Conservation (phyloP, 75 land plant species). For the Cunninghamia lanceolata region DNA sequence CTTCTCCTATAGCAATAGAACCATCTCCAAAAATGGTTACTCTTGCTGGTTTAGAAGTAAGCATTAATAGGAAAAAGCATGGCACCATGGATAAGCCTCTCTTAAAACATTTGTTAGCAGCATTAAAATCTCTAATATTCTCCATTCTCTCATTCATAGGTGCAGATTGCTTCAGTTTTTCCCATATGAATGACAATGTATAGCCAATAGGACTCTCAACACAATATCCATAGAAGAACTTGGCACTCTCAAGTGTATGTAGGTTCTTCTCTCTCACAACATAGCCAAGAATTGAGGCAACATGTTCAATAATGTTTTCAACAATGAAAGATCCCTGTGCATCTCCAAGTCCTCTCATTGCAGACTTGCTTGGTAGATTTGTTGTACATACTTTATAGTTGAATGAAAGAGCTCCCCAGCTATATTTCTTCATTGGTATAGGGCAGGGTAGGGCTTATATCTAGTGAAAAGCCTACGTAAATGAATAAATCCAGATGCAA, state of each 20-base stretch:
- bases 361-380: slow-evolving; percentile 60
- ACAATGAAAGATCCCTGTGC: slow-evolving; percentile 78
- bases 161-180: slow-evolving; percentile 34
- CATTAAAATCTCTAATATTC: slow-evolving; percentile 44
- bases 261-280: slow-evolving; percentile 49
- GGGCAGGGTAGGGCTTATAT: slow-evolving; percentile 53
- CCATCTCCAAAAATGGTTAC: slow-evolving; percentile 79
- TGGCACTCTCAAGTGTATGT: slow-evolving; percentile 56
- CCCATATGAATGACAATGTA: slow-evolving; percentile 58
- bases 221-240: slow-evolving; percentile 27
- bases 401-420: too few species aligned
- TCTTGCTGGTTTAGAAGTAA: slow-evolving; percentile 57
- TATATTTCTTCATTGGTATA: slow-evolving; percentile 61
- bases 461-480: slow-evolving; percentile 65
- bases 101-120: slow-evolving; percentile 55
- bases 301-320: slow-evolving; percentile 75
- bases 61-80: slow-evolving; percentile 28
- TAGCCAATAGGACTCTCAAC: slow-evolving; percentile 42
- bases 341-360: slow-evolving; percentile 87
- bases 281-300: slow-evolving; percentile 60
- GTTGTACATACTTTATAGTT: slow-evolving; percentile 78
- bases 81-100: slow-evolving; percentile 74
- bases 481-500: slow-evolving; percentile 60
- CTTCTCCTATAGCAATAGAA: slow-evolving; percentile 83
- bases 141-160: slow-evolving; percentile 26